Conservation (phyloP, 179 eudicot species). For the Spergularia azorica region DNA sequence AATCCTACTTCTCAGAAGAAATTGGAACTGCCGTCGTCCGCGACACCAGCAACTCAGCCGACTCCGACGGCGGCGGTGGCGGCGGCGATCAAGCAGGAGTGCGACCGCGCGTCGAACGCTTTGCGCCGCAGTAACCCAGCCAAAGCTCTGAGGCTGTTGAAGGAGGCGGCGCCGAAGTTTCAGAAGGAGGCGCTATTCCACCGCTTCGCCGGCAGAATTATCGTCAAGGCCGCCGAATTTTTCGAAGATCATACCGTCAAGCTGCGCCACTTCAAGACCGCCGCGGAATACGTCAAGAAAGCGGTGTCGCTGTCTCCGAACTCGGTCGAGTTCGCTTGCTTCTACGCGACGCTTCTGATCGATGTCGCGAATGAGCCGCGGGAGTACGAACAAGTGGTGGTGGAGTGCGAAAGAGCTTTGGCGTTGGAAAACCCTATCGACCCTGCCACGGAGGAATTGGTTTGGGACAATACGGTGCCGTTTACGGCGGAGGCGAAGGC, state of each 20-base stretch:
- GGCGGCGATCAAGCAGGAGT: constrained; percentile 54
- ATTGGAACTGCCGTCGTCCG: constrained; percentile 4
- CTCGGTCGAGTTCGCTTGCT: constrained; percentile 73
- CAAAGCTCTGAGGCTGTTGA: constrained; percentile 69
- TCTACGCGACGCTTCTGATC: constrained; percentile 78
- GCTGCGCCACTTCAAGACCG: constrained; percentile 57
- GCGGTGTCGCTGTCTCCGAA: constrained; percentile 57
- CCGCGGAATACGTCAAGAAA: constrained; percentile 68
- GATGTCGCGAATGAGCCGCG: constrained; percentile 65
- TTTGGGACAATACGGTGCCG: not conserved
- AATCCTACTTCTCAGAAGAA: constrained; percentile 35
- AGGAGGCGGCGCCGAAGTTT: constrained; percentile 47
- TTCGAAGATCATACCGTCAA: constrained; percentile 60
- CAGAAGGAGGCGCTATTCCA: constrained; percentile 56
- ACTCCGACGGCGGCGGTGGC: not conserved
- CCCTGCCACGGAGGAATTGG: constrained; percentile 49
- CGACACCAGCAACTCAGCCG: constrained; percentile 26
- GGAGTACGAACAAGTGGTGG: constrained; percentile 77
- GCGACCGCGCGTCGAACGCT: constrained; percentile 66
- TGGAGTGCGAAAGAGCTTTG: constrained; percentile 87
- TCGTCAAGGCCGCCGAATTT: constrained; percentile 53
- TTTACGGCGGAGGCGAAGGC: constrained; percentile 51
- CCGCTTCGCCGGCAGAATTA: constrained; percentile 63
- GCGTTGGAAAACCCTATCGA: constrained; percentile 72
- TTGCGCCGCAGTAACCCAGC: constrained; percentile 68